Evolutionary conservation across 1,139 yeast species (phyloP), one percentile per base, ranked within the genome.

Genomic region (Pichia inconspicua): DNA sequence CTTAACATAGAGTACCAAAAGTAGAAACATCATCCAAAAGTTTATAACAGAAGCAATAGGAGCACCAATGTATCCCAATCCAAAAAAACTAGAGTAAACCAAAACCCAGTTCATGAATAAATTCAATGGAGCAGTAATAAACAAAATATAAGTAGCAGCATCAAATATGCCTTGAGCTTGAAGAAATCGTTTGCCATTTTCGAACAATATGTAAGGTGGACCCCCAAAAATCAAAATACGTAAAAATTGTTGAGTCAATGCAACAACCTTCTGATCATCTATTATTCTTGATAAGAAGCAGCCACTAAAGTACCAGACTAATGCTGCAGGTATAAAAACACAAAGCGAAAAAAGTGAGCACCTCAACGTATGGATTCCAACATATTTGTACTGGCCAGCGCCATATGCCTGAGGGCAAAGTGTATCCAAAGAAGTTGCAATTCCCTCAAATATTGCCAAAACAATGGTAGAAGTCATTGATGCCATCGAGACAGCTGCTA

Each of bases 111-210:
- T 86, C 46, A 84, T 62, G 11, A 80, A 59, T 7, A 85, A 74
- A 64, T 90, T 88, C 28, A 85, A 57, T 0, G 97, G 96, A 0
- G 96, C 92, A 58, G 90, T 79, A 11, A 88, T 66, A 43, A 86
- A 71, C 40, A 89, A 67, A 7, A 88, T 84, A 32, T 85, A 81
- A 1, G 95, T 84, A 5, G 94, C 86, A 0, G 97, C 96, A 58
- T 86, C 94, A 69, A 87, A 89, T 27, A 88, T 85, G 8, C 95
- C 95, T 65, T 90, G 97, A 0, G 95, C 90, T 66, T 89, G 97
- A 50, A 90, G 66, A 60, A 79, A 89, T 53, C 95, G 74, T 63
- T 89, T 89, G 30, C 85, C 77, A 55, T 82, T 80, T 64, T 90
- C 97, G 65, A 89, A 89, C 40, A 85, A 66, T 30, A 88, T 84